These are phyloP conservation scores for maize (Zea mays) DNA, from an alignment of 176 grass and related monocot species.

Conservation along the genomic window Zm-B73-REFERENCE-NAM-5.0 NC_050099.1:29926001-29926500, in stretches of 20 bases:
- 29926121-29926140: slow-evolving; percentile 76
- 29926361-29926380: slow-evolving; percentile 78
- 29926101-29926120: slow-evolving; percentile 82
- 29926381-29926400: slow-evolving; percentile 87
- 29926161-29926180: slow-evolving; percentile 95
- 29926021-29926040: no score
- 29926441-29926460: slow-evolving; percentile 36
- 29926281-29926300: slow-evolving; percentile 4
- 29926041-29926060: slow-evolving; percentile 83
- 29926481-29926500: slow-evolving; percentile 61
- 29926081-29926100: slow-evolving; percentile 79
- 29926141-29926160: slow-evolving; percentile 78
- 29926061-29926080: slow-evolving; percentile 88
- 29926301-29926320: not conserved
- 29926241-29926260: slow-evolving; percentile 7
- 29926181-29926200: slow-evolving; percentile 91
- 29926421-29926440: slow-evolving; percentile 73
- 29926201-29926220: slow-evolving; percentile 91
- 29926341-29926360: slow-evolving; percentile 15
- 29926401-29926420: slow-evolving; percentile 86
- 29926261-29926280: slow-evolving; percentile 5
- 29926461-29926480: slow-evolving; percentile 65
- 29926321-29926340: slow-evolving; percentile 11
- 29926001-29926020: no score
- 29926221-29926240: slow-evolving; percentile 97